Base-by-base conservation (phyloP, 352 stramenopile species). In the Aphanomyces cochlioides region DNA sequence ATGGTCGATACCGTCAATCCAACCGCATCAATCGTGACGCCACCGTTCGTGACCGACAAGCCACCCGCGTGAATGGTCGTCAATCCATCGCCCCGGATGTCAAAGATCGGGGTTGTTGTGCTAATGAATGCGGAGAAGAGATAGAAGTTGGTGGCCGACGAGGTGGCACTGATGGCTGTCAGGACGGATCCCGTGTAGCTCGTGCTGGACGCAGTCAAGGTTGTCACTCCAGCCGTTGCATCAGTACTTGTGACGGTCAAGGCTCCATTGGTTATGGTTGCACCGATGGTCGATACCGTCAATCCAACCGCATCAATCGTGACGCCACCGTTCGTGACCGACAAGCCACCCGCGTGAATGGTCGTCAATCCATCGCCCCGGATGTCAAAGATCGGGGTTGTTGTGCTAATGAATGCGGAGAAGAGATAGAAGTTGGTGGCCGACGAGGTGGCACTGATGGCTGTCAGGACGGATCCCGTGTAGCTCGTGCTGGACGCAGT, bases 61-160 rank as follows among this genome's bases (percentile, higher is more conserved):
- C 85, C 85, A 17, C 80, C 82, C 53, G 73, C 59, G 5, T 58
- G 73, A 34, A 91, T 82, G 7, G 75, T 83, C 37, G 87, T 84
- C 36, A 72, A 37, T 4, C 85, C 85, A 0, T 78, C 76, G 36
- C 83, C 78, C 4, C 38, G 66, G 36, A 92, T 77, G 19, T 74
- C 76, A 63, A 91, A 78, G 8, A 90, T 36, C 21, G 76, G 60
- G 5, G 78, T 56, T 15, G 63, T 56, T 13, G 41, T 66, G n/a
- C 67, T 53, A 3, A 72, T 79, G 47, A 54, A 70, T 4, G 76
- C 67, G 64, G 79, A 79, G 17, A 93, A 66, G 48, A 93, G 74
- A 28, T 80, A 77, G 65, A 89, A 89, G n/a, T 66, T 53, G 4
- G 39, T 12, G 7, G 21, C 50, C 19, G 78, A 81, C 39, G 74